Evolutionary conservation across 805 yeast species (phyloP), one percentile per base, ranked within the genome.

Genomic region (Ogataea paraovalis): DNA sequence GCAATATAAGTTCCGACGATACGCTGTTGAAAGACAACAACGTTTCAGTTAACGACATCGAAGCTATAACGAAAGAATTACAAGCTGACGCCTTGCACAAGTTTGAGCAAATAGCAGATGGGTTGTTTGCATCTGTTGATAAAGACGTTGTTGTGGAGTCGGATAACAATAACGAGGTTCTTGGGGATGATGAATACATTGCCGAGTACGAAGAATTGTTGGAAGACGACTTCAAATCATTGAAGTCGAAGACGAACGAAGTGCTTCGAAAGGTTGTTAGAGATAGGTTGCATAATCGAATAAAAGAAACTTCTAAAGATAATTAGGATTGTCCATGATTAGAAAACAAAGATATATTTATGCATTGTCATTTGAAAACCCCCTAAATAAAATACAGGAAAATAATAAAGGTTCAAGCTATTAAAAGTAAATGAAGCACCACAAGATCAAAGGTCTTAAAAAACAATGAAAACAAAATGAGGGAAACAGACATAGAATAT

Each of bases 191-290:
- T 36, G 56, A 52, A 16, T 41, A 44, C 9, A 47, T 51, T 4
- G 41, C 33, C 2, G 60, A 53, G 67, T 59, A 55, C 71, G 60
- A 69, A 62, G 51, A 55, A 66, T 74, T 70, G 48, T 49, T 79
- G 8, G 59, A 66, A 30, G 67, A 64, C 0, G 68, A 70, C 34
- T 43, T 76, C 42, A 67, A 68, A 12, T 53, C 64, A 4, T 53
- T 78, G n/a, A 64, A 70, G 2, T 61, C 64, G 22, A 59, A 66
- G 42, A 80, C 83, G 0, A 71, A 77, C 39, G 61, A 58, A n/a
- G 70, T 69, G 1, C 65, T 79, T 1, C 63, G 64, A 13, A 52
- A 61, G 16, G 41, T 71, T 6, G 70, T 75, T 18, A 67, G 74
- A 47, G 71, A 70, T 40, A 59, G 71, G 25, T 30, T 62, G 22